phyloP scores from a whole-genome alignment of 2,329 filamentous ascomycete species.

The Fusarium napiforme region DNA sequence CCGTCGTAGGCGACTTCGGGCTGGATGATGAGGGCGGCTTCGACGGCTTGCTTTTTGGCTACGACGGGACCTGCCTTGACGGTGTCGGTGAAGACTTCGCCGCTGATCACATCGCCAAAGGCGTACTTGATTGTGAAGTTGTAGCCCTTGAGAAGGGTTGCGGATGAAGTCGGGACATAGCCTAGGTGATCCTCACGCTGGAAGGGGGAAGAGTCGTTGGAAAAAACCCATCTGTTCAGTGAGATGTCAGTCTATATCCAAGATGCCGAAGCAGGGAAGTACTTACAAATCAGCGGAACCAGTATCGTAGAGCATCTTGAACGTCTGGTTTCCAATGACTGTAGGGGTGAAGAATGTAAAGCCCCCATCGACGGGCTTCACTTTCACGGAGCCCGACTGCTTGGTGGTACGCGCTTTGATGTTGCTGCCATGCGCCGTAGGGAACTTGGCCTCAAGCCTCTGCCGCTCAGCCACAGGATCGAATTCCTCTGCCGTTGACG shows the following conservation, averaged over 20 bases:
- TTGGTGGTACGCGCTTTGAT: not conserved
- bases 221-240: not conserved
- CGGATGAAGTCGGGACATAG: not conserved
- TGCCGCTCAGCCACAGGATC: not conserved
- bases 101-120: not conserved
- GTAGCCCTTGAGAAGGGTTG: not conserved
- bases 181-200: not conserved
- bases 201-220: not conserved
- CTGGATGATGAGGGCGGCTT: not conserved
- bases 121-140: not conserved
- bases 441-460: not conserved
- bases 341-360: not conserved
- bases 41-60: not conserved
- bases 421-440: accelerated
- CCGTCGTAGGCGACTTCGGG: accelerated
- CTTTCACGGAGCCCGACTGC: not conserved
- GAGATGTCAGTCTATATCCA: accelerated
- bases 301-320: not conserved
- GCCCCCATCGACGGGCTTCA: not conserved
- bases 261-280: accelerated
- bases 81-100: not conserved
- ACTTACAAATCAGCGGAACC: not conserved
- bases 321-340: not conserved
- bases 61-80: not conserved
- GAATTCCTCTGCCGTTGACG: not conserved